phyloP scores from a whole-genome alignment of 208 protist genomes.

The Leishmania amazonensis region DNA sequence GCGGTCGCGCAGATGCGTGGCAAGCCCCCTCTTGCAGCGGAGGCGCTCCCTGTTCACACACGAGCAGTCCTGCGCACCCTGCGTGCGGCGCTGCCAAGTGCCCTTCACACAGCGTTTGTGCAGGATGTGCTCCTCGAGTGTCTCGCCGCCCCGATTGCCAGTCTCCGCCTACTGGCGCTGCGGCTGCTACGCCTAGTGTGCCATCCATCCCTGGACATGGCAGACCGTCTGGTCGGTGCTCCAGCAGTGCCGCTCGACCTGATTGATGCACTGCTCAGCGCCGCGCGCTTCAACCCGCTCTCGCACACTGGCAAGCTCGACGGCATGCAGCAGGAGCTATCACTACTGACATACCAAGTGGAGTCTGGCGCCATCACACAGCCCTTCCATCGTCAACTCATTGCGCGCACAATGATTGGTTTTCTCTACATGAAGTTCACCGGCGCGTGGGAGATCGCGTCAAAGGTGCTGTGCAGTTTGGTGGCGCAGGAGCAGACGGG shows the following conservation, averaged over 20 bases:
- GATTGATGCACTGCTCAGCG: slow-evolving; percentile 41
- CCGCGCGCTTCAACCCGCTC: slow-evolving; percentile 76
- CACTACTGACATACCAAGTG: slow-evolving; percentile 60
- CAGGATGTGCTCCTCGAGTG: slow-evolving; percentile 70
- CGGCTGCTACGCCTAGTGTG: slow-evolving; percentile 71
- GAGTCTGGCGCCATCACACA: slow-evolving; percentile 54
- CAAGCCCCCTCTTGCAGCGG: slow-evolving; percentile 2
- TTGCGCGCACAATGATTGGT: slow-evolving; percentile 78
- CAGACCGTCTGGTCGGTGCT: slow-evolving; percentile 20
- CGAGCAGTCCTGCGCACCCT: slow-evolving; percentile 41
- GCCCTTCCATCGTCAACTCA: slow-evolving; percentile 58
- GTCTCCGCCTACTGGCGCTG: slow-evolving; percentile 69
- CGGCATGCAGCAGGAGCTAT: slow-evolving; percentile 65
- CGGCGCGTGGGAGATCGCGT: slow-evolving; percentile 66
- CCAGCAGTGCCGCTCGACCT: slow-evolving; percentile 26
- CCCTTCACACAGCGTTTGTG: slow-evolving; percentile 54
- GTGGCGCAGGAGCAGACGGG: slow-evolving; percentile 62
- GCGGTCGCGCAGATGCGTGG: background rate
- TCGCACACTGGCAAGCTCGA: slow-evolving; percentile 67
- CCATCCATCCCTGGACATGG: slow-evolving; percentile 28
- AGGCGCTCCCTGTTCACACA: slow-evolving; percentile 17
- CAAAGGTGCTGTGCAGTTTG: slow-evolving; percentile 60
- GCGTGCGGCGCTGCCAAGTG: slow-evolving; percentile 31
- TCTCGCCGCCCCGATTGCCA: slow-evolving; percentile 60
- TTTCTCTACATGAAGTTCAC: slow-evolving; percentile 85